phyloP scores from a whole-genome alignment of 129 eudicot genomes.

The Ambrosia trifida region DNA sequence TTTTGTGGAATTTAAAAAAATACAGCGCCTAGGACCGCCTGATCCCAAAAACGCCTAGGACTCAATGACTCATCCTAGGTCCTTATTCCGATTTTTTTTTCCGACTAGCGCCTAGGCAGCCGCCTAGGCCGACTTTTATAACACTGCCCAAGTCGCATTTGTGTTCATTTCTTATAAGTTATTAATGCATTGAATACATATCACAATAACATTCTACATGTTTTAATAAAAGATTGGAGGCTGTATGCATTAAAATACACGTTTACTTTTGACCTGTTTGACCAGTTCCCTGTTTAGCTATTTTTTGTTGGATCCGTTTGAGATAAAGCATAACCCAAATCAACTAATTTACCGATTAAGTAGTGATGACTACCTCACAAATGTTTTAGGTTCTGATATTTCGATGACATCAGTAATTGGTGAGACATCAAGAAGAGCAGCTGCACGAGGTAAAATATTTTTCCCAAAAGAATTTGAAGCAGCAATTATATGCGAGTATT shows the following conservation, averaged over 20 bases:
- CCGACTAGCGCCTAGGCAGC: too few relatives aligned
- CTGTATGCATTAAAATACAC: not conserved
- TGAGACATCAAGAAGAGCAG: conserved; percentile 94
- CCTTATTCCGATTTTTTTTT: too few relatives aligned
- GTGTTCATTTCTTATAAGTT: not conserved
- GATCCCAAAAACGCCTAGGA: too few relatives aligned
- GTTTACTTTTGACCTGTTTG: not conserved
- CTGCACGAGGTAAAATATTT: conserved; percentile 93
- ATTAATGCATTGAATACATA: not conserved
- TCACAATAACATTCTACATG: not conserved
- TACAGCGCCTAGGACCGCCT: too few relatives aligned
- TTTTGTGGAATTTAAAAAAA: too few relatives aligned
- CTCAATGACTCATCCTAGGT: too few relatives aligned
- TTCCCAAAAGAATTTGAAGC: conserved; percentile 92
- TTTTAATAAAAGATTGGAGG: not conserved
- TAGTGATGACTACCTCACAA: conserved; percentile 56
- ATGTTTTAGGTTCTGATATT: conserved; percentile 60
- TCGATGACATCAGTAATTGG: conserved; percentile 77
- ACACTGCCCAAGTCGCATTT: not conserved
- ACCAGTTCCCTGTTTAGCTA: not conserved
- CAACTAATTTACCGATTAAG: not conserved
- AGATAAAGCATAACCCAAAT: conserved; percentile 7
- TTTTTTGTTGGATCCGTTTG: not conserved
- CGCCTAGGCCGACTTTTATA: too few relatives aligned
- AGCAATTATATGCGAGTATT: conserved; percentile 73